phyloP scores from a whole-genome alignment of 371 early-diverging fungal genomes.

The Mortierella sp. region DNA sequence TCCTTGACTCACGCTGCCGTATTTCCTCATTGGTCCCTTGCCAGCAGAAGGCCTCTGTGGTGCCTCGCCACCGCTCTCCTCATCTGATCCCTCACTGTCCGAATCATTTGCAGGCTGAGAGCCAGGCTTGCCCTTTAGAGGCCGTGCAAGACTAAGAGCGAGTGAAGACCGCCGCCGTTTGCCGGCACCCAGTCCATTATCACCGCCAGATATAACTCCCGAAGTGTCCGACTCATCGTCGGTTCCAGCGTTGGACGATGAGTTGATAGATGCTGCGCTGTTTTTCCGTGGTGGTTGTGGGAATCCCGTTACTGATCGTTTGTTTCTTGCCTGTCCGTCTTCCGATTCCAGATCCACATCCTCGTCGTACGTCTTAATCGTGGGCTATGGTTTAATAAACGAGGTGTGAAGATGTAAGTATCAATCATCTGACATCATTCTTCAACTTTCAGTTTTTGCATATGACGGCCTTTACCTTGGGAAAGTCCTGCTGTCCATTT shows the following conservation, averaged over 20 bases:
- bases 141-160: constrained; percentile 39
- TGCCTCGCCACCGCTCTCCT: constrained; percentile 28
- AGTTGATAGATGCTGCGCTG: constrained; percentile 34
- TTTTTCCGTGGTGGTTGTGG: constrained; percentile 38
- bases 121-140: constrained; percentile 41
- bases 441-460: too few species aligned
- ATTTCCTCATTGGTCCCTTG: constrained; percentile 57
- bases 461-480: constrained; percentile 23
- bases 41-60: constrained; percentile 37
- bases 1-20: constrained; percentile 36
- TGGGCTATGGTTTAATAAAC: constrained; percentile 62
- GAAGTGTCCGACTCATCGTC: constrained; percentile 48
- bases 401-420: not conserved
- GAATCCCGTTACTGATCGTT: constrained; percentile 13
- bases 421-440: too few species aligned
- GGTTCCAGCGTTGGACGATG: constrained; percentile 40
- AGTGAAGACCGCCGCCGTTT: constrained; percentile 49
- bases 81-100: constrained; percentile 51
- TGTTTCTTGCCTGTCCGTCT: constrained; percentile 40
- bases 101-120: constrained; percentile 19
- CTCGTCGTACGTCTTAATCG: constrained; percentile 81
- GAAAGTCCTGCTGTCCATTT: constrained; percentile 30
- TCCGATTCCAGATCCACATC: constrained; percentile 76
- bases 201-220: constrained; percentile 36
- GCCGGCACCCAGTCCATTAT: constrained; percentile 38